Percentiles rank a stretch among this genome's conserved stretches.
Conservation (phyloP, 169 alveolate genomes). For the Toxoplasma gondii region DNA sequence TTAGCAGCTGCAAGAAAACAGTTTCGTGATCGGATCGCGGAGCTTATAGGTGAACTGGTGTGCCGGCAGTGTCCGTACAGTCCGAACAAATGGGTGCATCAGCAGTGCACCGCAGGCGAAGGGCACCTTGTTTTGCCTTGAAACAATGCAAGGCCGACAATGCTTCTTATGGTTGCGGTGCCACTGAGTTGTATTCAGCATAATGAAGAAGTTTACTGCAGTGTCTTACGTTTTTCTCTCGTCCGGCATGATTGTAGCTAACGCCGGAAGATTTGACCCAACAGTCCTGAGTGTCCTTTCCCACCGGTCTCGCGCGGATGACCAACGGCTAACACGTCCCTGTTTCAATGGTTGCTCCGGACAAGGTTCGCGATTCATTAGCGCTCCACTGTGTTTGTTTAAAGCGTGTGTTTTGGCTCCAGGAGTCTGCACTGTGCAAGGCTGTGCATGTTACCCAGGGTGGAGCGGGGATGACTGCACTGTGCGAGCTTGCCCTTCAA, state of each 20-base stretch:
- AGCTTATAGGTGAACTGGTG: too few species aligned
- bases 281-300: neutral
- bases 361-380: neutral
- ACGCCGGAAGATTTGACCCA: neutral
- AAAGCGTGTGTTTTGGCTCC: neutral
- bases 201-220: neutral
- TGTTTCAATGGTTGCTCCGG: neutral
- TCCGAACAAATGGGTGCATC: too few species aligned
- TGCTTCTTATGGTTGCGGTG: too few species aligned
- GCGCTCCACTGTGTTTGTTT: neutral
- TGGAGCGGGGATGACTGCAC: slow-evolving; percentile 2
- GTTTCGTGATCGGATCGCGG: too few species aligned
- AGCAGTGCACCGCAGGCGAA: too few species aligned
- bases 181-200: too few species aligned
- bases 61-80: too few species aligned
- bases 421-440: neutral
- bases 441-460: neutral
- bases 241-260: neutral
- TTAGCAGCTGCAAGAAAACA: too few species aligned
- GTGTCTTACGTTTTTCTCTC: neutral
- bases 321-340: neutral
- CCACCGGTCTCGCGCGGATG: neutral
- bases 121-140: too few species aligned
- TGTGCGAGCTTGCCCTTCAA: neutral
- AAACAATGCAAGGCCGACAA: too few species aligned